Conservation (phyloP, 1,284 basidiomycete genomes). For the Termitomyces sp. region DNA sequence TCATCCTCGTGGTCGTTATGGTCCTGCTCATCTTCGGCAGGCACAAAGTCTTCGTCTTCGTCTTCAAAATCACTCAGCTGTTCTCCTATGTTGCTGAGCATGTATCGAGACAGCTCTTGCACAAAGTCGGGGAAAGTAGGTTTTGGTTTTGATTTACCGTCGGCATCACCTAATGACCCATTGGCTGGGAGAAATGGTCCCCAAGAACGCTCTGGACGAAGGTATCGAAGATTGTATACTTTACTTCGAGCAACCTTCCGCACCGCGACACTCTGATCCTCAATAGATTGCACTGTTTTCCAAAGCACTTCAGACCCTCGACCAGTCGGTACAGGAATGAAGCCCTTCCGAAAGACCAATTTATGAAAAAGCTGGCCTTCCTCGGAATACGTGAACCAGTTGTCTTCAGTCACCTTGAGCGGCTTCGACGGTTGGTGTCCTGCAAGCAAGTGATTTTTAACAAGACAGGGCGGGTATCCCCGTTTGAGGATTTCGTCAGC, state of each 20-base stretch:
- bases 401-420: slow-evolving; percentile 18
- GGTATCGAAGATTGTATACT: slow-evolving; percentile 46
- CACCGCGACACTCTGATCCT: slow-evolving; percentile 23
- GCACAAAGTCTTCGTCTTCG: slow-evolving; percentile 19
- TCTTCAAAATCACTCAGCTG: slow-evolving; percentile 15
- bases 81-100: slow-evolving; percentile 6
- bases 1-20: slow-evolving; percentile 15
- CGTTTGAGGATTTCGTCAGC: slow-evolving; percentile 12
- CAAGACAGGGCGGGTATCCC: slow-evolving; percentile 18
- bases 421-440: slow-evolving; percentile 7
- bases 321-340: slow-evolving; percentile 21
- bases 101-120: slow-evolving; percentile 10
- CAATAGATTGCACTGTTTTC: background rate
- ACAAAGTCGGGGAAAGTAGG: slow-evolving; percentile 11
- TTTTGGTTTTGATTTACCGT: slow-evolving; percentile 1
- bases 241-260: slow-evolving; percentile 37
- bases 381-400: slow-evolving; percentile 20
- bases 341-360: slow-evolving; percentile 36
- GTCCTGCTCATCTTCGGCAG: slow-evolving; percentile 18
- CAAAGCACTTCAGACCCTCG: background rate
- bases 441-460: slow-evolving; percentile 11
- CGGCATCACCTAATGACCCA: background rate
- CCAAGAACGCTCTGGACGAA: slow-evolving; percentile 37
- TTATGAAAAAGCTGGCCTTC: slow-evolving; percentile 31
- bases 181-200: slow-evolving; percentile 39